Evolutionary conservation across 2,329 filamentous ascomycete genomes (phyloP).

Genomic region (Purpureocillium lavendulum): DNA sequence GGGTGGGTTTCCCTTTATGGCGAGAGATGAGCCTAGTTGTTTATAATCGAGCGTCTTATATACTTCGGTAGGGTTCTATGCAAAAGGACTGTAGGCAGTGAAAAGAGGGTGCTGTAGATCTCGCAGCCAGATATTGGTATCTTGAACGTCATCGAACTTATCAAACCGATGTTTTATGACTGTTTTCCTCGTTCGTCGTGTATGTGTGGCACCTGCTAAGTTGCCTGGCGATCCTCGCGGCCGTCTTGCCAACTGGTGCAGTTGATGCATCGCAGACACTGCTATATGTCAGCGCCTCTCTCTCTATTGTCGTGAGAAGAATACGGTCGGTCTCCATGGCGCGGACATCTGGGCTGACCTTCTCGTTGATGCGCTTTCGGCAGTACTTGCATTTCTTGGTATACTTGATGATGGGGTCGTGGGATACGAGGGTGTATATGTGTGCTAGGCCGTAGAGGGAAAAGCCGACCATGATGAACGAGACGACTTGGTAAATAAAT

Average conservation of each 20-base stretch:
- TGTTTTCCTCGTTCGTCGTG: too few species aligned
- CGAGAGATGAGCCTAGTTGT: too few species aligned
- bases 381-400: slow-evolving; percentile 63
- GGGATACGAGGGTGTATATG: slow-evolving; percentile 50
- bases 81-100: too few species aligned
- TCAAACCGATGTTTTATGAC: too few species aligned
- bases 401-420: slow-evolving; percentile 63
- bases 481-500: slow-evolving; percentile 56
- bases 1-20: too few species aligned
- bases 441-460: slow-evolving; percentile 57
- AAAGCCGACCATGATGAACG: slow-evolving; percentile 58
- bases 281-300: slow-evolving; percentile 6
- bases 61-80: too few species aligned
- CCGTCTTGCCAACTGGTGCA: slow-evolving; percentile 46
- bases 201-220: too few species aligned
- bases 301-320: neutral
- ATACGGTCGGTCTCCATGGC: neutral
- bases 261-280: slow-evolving; percentile 38
- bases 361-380: slow-evolving; percentile 52
- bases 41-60: too few species aligned
- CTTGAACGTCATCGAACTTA: too few species aligned
- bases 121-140: too few species aligned
- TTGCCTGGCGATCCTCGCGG: slow-evolving; percentile 28
- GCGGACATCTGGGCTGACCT: slow-evolving; percentile 32
- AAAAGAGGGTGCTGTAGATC: too few species aligned